Conservation (phyloP, 352 stramenopile species). For the Phytophthora pluvialis region DNA sequence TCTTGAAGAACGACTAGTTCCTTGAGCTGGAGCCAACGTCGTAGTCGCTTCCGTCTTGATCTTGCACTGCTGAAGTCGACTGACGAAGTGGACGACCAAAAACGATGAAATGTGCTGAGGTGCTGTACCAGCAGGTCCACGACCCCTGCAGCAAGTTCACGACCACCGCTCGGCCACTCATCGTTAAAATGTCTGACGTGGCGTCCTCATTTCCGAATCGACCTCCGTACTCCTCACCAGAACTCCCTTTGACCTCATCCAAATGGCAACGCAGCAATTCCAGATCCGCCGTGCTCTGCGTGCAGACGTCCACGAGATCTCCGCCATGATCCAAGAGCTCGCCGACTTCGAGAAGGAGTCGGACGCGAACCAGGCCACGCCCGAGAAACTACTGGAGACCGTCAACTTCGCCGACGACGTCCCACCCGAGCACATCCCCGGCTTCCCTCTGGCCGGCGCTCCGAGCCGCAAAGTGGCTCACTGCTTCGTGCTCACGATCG, state of each 20-base stretch:
- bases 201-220: slow-evolving; percentile 21
- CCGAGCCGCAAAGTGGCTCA: slow-evolving; percentile 39
- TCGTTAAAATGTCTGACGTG: slow-evolving; percentile 25
- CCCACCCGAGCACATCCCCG: slow-evolving; percentile 14
- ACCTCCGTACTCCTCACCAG: not conserved
- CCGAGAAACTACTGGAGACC: slow-evolving; percentile 36
- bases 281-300: slow-evolving; percentile 33
- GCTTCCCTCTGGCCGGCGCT: slow-evolving; percentile 21
- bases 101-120: slow-evolving; percentile 2
- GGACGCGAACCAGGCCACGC: slow-evolving; percentile 31
- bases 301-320: slow-evolving; percentile 28
- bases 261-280: slow-evolving; percentile 22
- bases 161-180: slow-evolving; percentile 4
- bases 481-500: slow-evolving; percentile 33
- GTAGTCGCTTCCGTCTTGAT: no score
- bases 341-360: slow-evolving; percentile 39
- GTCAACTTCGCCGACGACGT: slow-evolving; percentile 33
- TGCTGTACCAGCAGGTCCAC: slow-evolving; percentile 11
- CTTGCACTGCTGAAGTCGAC: no score
- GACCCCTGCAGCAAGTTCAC: no score
- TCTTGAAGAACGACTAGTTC: no score
- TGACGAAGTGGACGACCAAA: slow-evolving; percentile 12
- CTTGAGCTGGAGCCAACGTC: no score
- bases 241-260: not conserved
- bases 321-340: slow-evolving; percentile 36